Base-by-base conservation (phyloP, 257 asterid species). In the Eucommia ulmoides region DNA sequence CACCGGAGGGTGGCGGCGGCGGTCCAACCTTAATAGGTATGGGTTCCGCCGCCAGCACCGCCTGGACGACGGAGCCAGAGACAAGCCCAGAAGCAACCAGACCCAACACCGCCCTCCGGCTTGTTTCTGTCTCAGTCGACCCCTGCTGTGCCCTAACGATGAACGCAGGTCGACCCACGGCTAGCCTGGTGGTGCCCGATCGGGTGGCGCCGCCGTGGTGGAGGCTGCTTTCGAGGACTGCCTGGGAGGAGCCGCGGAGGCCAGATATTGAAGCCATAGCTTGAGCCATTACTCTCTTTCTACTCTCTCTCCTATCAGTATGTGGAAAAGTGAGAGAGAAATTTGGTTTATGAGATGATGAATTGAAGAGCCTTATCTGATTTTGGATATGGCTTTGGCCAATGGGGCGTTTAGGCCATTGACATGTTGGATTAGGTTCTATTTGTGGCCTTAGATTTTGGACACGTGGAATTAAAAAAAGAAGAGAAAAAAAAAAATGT, bases 1-100 rank as follows among this genome's bases (percentile, higher is more conserved):
- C 98, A 24, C 98, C 96, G 41, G 98, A 91, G 44, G 84, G 98
- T 3, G 93, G 84, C 1, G 98, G 98, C 14, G 98, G 84, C 3
- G 52, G 52, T 15, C 98, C 98, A 35, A 91, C 24, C 81, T 83
- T 91, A 71, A 91, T 86, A 10, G 98, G 41, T 64, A 45, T 75
- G 54, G 86, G 81, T 20, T 80, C 96, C 2, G 98, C 98, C 2
- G 98, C 98, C 3, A 83, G 80, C 33, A 75, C 93, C 33, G 77
- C 91, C 61, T 72, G 81, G 33, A 81, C 93, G 47, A 91, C 66
- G 3, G 98, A 77, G 2, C 80, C 89, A 0, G 94, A 64, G 22
- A 81, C 82, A 7, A 91, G 50, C 6, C 93, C 96, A 24, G 92
- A 74, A 0, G 95, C 98, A 45, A 75, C 84, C 22, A 83, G 81